Conservation (phyloP, 139 green algal species). For the Spirogloea muscicola region DNA sequence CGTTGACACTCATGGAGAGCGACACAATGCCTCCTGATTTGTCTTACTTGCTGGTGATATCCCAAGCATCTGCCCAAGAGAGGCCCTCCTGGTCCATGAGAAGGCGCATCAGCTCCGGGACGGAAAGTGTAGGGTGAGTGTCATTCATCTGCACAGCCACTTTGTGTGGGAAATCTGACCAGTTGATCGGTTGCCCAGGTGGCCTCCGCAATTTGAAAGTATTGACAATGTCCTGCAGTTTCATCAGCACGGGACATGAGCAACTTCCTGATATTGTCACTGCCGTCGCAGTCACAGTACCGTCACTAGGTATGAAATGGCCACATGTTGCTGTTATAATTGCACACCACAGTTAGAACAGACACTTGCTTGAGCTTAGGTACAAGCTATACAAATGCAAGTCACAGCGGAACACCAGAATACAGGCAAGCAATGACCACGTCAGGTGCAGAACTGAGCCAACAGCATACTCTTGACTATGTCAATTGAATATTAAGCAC, state of each 20-base stretch:
- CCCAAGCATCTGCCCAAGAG: constrained; percentile 78
- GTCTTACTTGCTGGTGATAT: constrained; percentile 77
- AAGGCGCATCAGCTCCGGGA: constrained; percentile 94
- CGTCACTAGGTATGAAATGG: no score
- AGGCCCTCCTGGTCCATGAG: constrained; percentile 93
- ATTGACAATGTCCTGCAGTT: constrained; percentile 56
- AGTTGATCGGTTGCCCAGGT: constrained; percentile 19
- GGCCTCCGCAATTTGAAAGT: constrained; percentile 34
- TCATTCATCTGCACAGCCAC: constrained; percentile 93
- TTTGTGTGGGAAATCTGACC: constrained; percentile 41
- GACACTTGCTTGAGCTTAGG: not conserved
- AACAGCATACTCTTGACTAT: no score
- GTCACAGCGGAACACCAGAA: no score
- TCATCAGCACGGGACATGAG: no score
- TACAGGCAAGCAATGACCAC: no score
- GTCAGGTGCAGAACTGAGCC: no score
- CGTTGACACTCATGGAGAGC: no score
- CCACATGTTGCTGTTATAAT: no score
- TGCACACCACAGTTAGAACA: not conserved
- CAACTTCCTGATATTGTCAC: not conserved
- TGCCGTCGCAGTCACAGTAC: no score
- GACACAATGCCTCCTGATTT: no score
- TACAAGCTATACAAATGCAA: not conserved
- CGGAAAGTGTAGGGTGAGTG: constrained; percentile 94
- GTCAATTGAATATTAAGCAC: no score